These are phyloP conservation scores for Lipomyces oligophaga DNA, from an alignment of 805 yeast species.

Conservation along the genomic window DNA sequence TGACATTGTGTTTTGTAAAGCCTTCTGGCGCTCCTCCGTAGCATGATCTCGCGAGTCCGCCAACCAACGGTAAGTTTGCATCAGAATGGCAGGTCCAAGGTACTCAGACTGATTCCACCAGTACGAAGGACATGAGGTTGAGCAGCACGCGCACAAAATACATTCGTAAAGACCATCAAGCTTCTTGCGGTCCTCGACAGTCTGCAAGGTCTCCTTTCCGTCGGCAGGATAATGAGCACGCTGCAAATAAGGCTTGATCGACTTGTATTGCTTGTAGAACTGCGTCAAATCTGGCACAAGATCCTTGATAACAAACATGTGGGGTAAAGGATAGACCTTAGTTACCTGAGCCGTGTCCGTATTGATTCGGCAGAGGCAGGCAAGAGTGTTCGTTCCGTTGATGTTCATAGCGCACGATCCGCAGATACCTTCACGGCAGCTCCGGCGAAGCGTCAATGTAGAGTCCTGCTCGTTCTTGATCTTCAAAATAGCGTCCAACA, in stretches of 20 bases:
- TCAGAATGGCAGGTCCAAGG: slow-evolving; percentile 95
- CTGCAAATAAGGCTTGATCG: slow-evolving; percentile 95
- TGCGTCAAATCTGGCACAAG: slow-evolving; percentile 96
- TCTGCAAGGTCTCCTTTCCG: slow-evolving; percentile 89
- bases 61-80: slow-evolving; percentile 99
- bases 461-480: slow-evolving; percentile 96
- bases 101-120: slow-evolving; percentile 99
- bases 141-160: slow-evolving; percentile 97
- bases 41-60: slow-evolving; percentile 96
- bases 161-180: slow-evolving; percentile 97
- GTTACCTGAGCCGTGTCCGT: slow-evolving; percentile 66
- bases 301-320: slow-evolving; percentile 96
- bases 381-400: slow-evolving; percentile 94
- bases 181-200: slow-evolving; percentile 89
- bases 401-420: slow-evolving; percentile 99
- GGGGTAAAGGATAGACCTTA: slow-evolving; percentile 95
- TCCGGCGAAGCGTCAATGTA: slow-evolving; percentile 92
- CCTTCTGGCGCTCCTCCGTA: slow-evolving; percentile 68
- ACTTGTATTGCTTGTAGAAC: slow-evolving; percentile 97
- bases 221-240: slow-evolving; percentile 74
- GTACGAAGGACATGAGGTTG: slow-evolving; percentile 97
- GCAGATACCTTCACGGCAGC: slow-evolving; percentile 99
- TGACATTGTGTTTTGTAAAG: slow-evolving; percentile 95
- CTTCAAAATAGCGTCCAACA: slow-evolving; percentile 87
- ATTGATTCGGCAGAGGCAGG: slow-evolving; percentile 93